These are phyloP conservation scores for Zygosaccharomyces kombuchaensis DNA, from an alignment of 805 yeast species.

Conservation along the genomic window DNA sequence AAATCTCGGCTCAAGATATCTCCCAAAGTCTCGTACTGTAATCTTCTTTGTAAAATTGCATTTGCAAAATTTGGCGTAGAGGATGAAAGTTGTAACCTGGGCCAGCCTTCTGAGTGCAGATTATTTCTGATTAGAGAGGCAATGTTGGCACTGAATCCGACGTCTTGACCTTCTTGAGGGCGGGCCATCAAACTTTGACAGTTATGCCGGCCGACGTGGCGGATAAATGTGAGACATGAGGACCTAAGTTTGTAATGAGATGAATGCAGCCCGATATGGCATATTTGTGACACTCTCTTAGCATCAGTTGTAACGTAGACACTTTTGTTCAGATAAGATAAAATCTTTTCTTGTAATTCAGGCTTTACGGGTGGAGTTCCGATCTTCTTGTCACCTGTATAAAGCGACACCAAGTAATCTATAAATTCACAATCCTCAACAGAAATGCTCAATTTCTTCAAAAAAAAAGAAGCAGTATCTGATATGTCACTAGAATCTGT, in stretches of 20 bases:
- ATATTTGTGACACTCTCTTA: slow-evolving; percentile 42
- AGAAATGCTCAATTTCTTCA: slow-evolving; percentile 49
- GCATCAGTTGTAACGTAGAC: slow-evolving; percentile 43
- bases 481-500: slow-evolving; percentile 54
- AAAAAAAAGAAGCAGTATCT: slow-evolving; percentile 47
- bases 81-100: slow-evolving; percentile 38
- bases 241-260: slow-evolving; percentile 49
- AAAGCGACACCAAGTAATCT: slow-evolving; percentile 43
- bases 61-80: slow-evolving; percentile 37
- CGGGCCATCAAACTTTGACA: slow-evolving; percentile 17
- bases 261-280: slow-evolving; percentile 58
- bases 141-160: slow-evolving; percentile 41
- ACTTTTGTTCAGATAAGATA: slow-evolving; percentile 49
- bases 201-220: slow-evolving; percentile 48
- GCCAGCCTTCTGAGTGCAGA: slow-evolving; percentile 59
- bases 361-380: slow-evolving; percentile 51
- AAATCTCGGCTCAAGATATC: slow-evolving; percentile 50
- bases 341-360: slow-evolving; percentile 52
- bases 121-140: slow-evolving; percentile 51
- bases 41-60: slow-evolving; percentile 46
- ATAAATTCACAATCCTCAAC: slow-evolving; percentile 47
- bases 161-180: not conserved
- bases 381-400: slow-evolving; percentile 42
- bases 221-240: slow-evolving; percentile 57
- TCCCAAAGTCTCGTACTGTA: slow-evolving; percentile 78